Evolutionary conservation across 2,329 filamentous ascomycete species (phyloP).

Genomic region (Aspergillus proliferans): DNA sequence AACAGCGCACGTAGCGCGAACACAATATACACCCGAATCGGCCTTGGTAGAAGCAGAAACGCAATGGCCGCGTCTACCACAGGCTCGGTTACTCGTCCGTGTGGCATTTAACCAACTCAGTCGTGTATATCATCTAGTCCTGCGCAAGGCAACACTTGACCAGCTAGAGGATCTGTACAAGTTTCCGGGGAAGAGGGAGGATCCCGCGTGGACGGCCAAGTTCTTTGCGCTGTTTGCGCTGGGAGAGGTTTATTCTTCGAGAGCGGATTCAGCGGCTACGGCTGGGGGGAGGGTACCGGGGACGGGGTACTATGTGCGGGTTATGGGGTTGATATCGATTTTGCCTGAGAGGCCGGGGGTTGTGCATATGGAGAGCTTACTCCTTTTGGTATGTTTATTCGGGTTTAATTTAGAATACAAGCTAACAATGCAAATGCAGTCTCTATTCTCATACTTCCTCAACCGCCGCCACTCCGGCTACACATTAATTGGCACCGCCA

Average conservation of each 20-base stretch:
- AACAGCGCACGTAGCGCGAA: slow-evolving; percentile 17
- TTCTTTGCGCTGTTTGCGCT: slow-evolving; percentile 38
- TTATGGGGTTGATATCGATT: slow-evolving; percentile 32
- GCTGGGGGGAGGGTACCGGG: slow-evolving; percentile 27
- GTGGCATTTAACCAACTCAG: slow-evolving; percentile 25
- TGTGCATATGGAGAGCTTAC: slow-evolving; percentile 35
- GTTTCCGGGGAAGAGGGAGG: slow-evolving; percentile 12
- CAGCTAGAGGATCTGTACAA: slow-evolving; percentile 26
- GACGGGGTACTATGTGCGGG: slow-evolving; percentile 32
- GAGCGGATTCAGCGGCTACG: slow-evolving; percentile 9
- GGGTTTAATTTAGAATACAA: neutral
- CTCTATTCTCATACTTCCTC: slow-evolving; percentile 21
- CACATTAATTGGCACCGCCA: slow-evolving; percentile 26
- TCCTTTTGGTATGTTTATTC: slow-evolving; percentile 23
- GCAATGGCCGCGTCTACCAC: slow-evolving; percentile 22
- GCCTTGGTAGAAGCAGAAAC: slow-evolving; percentile 9
- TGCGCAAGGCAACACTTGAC: slow-evolving; percentile 29
- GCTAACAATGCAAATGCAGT: slow-evolving; percentile 7
- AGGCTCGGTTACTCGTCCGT: slow-evolving; percentile 25
- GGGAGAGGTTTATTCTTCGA: slow-evolving; percentile 32
- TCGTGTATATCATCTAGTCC: slow-evolving; percentile 22
- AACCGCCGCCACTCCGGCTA: slow-evolving; percentile 23
- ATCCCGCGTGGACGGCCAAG: slow-evolving; percentile 32
- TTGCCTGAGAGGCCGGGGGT: slow-evolving; percentile 36
- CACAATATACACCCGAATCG: slow-evolving; percentile 18